Conservation (phyloP, 1,139 yeast species). For the Candida albicans region DNA sequence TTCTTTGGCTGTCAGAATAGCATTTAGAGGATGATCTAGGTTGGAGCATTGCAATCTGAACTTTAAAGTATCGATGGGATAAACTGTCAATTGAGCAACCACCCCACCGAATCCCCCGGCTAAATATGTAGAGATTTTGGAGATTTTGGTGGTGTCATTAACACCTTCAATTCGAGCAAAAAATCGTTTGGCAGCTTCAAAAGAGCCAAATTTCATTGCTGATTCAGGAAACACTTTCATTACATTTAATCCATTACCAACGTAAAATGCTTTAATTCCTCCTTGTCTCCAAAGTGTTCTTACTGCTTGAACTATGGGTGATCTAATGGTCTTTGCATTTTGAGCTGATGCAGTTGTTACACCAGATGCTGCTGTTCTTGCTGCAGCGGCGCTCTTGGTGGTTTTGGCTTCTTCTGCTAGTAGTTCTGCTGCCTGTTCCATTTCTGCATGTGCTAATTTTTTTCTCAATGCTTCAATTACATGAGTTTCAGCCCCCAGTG, state of each 20-base stretch:
- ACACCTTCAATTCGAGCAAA: slow-evolving; percentile 80
- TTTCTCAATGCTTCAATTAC: slow-evolving; percentile 38
- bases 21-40: slow-evolving; percentile 54
- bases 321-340: slow-evolving; percentile 43
- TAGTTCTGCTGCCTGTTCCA: slow-evolving; percentile 19
- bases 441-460: slow-evolving; percentile 27
- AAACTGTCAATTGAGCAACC: slow-evolving; percentile 84
- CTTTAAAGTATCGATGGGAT: slow-evolving; percentile 94
- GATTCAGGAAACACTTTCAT: slow-evolving; percentile 94
- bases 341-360: slow-evolving; percentile 10
- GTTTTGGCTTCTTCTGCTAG: slow-evolving; percentile 19
- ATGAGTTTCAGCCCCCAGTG: slow-evolving; percentile 35
- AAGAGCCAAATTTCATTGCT: slow-evolving; percentile 95
- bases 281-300: slow-evolving; percentile 84
- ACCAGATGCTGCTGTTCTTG: not conserved
- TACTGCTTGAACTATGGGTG: slow-evolving; percentile 80
- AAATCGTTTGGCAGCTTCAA: slow-evolving; percentile 79
- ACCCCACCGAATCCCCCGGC: slow-evolving; percentile 98
- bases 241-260: slow-evolving; percentile 93
- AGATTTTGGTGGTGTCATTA: slow-evolving; percentile 67
- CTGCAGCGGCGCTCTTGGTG: slow-evolving; percentile 13
- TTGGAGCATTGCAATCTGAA: slow-evolving; percentile 81
- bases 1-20: slow-evolving; percentile 64
- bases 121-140: slow-evolving; percentile 75
- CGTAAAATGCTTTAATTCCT: slow-evolving; percentile 83